phyloP scores from a whole-genome alignment of 1,139 yeast species.

The Magnusiomyces paraingens region DNA sequence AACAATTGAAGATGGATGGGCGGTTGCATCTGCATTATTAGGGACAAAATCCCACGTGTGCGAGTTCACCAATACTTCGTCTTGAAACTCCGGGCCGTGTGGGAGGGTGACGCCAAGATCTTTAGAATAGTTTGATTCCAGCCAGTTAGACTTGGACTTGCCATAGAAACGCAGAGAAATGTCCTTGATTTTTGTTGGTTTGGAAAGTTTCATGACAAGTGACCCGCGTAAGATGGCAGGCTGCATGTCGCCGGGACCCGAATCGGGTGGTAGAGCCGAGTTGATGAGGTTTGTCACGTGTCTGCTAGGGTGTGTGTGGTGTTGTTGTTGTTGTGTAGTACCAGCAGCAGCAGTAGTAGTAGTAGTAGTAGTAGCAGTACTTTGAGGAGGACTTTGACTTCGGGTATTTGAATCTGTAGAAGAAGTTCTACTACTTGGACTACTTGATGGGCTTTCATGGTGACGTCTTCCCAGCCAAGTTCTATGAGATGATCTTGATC shows the following conservation, averaged over 20 bases:
- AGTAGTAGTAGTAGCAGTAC: background rate
- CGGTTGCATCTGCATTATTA: conserved; percentile 11
- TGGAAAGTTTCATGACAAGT: conserved; percentile 60
- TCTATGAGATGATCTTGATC: conserved; percentile 2
- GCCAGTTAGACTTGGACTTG: conserved; percentile 75
- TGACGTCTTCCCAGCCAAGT: conserved; percentile 19
- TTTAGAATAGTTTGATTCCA: conserved; percentile 40
- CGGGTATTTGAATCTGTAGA: background rate
- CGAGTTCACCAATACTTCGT: conserved; percentile 27
- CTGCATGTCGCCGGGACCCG: conserved; percentile 41
- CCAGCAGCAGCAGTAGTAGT: no score
- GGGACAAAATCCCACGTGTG: conserved; percentile 36
- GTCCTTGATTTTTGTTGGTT: conserved; percentile 64
- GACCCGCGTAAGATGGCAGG: conserved; percentile 77
- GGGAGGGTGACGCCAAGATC: background rate
- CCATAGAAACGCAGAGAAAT: conserved; percentile 62
- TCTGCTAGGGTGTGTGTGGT: conserved; percentile 19
- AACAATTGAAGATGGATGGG: conserved; percentile 17
- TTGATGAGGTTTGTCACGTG: background rate
- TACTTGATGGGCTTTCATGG: conserved; percentile 19
- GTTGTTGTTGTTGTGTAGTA: conserved; percentile 17
- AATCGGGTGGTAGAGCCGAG: conserved; percentile 9
- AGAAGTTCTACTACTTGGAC: background rate
- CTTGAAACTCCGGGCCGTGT: conserved; percentile 29
- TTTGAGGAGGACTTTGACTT: background rate